Evolutionary conservation across 352 stramenopile genomes (phyloP), one percentile per base, ranked within the genome.

Genomic region (Globisporangium paroecandrum): DNA sequence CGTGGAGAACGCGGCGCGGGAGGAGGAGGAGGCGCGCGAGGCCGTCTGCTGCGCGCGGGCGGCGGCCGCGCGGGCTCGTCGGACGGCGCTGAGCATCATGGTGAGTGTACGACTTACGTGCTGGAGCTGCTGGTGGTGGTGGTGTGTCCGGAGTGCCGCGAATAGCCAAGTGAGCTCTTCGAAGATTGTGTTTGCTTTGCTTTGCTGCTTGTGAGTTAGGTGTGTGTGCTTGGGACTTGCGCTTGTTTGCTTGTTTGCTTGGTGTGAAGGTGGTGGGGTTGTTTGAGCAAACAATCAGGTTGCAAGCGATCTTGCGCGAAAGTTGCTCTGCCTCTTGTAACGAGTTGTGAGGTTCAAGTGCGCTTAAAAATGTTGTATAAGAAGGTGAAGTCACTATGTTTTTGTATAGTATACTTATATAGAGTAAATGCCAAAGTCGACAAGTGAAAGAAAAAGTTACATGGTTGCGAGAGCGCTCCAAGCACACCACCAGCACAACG

Each of bases 61-160:
- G 36, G 61, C 47, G 36, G 61, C 47, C 22, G 41, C 43, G 9
- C 64, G 64, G 20, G 64, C 64, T 62, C 64, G 4, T 56, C 27
- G 64, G 27, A 69, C 64, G 4, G 64, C 64, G 64, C 55, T 51
- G 36, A 69, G 64, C 64, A 69, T 69, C 54, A 64, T 64, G 34
- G 34, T 43, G 9, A 5, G 36, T 43, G 36, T 13, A 43, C 3
- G 36, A 43, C 36, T 43, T 43, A 43, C 36, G 8, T 43, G 36
- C 36, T 6, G 24, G 4, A 36, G 47, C 8, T 47, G 25, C 1
- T 22, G 47, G 12, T 34, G 32, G 27, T 29, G 18, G 13, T 34
- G 61, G 20, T 43, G 61, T 12, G 20, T 15, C 12, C 25, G 22
- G 22, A 12, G 29, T 62, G 54, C 55, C 36, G 36, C 9, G 9